Evolutionary conservation across 2,329 filamentous ascomycete genomes (phyloP).

Genomic region (Berkeleyomyces rouxiae): DNA sequence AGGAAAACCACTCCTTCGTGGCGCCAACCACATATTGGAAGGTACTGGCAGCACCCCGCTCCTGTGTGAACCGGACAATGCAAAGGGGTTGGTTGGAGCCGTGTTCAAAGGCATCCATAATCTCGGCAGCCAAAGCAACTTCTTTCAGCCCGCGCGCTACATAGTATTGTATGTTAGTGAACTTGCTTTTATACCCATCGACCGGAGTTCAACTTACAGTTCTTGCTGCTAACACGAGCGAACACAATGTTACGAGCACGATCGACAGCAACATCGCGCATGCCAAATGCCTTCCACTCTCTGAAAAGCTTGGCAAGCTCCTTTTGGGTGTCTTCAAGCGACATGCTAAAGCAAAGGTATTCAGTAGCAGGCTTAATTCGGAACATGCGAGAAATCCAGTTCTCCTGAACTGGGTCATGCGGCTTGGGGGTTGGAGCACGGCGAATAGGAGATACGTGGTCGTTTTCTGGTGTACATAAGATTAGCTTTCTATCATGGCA

Average conservation of each 20-base stretch:
- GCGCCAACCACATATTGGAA: slow-evolving; percentile 73
- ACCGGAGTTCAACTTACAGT: slow-evolving; percentile 42
- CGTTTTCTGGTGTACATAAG: neutral
- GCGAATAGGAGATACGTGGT: neutral
- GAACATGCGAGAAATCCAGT: slow-evolving; percentile 80
- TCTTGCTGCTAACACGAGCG: slow-evolving; percentile 56
- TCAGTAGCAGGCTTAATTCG: slow-evolving; percentile 69
- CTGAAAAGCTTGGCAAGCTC: slow-evolving; percentile 60
- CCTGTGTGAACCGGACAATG: slow-evolving; percentile 74
- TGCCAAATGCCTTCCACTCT: slow-evolving; percentile 70
- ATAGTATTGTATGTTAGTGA: neutral
- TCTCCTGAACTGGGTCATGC: slow-evolving; percentile 52
- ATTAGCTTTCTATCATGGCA: neutral
- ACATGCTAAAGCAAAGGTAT: slow-evolving; percentile 58
- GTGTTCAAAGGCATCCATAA: slow-evolving; percentile 80
- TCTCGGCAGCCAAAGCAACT: slow-evolving; percentile 72
- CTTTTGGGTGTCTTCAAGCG: slow-evolving; percentile 51
- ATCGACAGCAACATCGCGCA: slow-evolving; percentile 62
- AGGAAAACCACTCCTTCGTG: slow-evolving; percentile 50
- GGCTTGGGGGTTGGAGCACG: slow-evolving; percentile 18
- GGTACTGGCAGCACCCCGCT: slow-evolving; percentile 77
- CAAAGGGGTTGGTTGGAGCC: slow-evolving; percentile 60
- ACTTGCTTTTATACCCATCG: neutral
- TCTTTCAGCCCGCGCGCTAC: slow-evolving; percentile 66
- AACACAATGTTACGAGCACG: slow-evolving; percentile 65